These are phyloP conservation scores for Neoascochyta sp. DNA, from an alignment of 2,329 filamentous ascomycete genomes.

Conservation along the genomic window DNA sequence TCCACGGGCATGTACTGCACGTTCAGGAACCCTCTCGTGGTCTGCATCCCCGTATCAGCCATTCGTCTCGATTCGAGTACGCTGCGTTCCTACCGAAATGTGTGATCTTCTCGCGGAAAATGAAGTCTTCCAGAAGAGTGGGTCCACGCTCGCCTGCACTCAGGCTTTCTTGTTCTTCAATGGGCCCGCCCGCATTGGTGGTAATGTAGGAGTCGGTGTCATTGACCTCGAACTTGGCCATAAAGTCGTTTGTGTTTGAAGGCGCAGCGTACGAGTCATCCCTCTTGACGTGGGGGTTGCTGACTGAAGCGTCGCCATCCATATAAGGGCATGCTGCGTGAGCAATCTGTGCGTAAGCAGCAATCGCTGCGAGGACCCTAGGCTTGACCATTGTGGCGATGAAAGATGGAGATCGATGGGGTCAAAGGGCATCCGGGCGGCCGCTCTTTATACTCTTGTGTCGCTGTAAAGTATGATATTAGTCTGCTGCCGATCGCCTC, in stretches of 20 bases:
- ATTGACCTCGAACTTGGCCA: slow-evolving; percentile 37
- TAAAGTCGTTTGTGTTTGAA: slow-evolving; percentile 31
- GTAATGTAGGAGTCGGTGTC: slow-evolving; percentile 46
- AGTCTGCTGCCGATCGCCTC: slow-evolving; percentile 1
- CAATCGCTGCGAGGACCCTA: slow-evolving; percentile 21
- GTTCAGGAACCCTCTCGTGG: slow-evolving; percentile 59
- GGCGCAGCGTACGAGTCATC: slow-evolving; percentile 13
- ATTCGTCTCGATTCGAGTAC: slow-evolving; percentile 1
- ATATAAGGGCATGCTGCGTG: slow-evolving; percentile 37
- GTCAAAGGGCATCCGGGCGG: slow-evolving; percentile 4
- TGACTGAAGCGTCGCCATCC: slow-evolving; percentile 27
- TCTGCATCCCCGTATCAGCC: slow-evolving; percentile 9
- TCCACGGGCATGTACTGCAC: slow-evolving; percentile 66
- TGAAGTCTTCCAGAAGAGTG: slow-evolving; percentile 68
- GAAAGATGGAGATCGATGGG: too few species aligned
- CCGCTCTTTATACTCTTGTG: slow-evolving; percentile 11
- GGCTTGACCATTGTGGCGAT: slow-evolving; percentile 22
- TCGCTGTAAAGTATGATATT: slow-evolving; percentile 1
- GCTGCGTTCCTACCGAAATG: slow-evolving; percentile 18
- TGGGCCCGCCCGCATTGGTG: slow-evolving; percentile 64
- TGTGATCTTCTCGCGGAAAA: slow-evolving; percentile 62
- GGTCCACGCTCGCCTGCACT: slow-evolving; percentile 65
- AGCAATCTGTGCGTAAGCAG: slow-evolving; percentile 20
- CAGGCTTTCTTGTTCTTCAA: slow-evolving; percentile 63
- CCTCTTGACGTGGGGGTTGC: slow-evolving; percentile 29